Base-by-base conservation (phyloP, 2,329 filamentous ascomycete species). In the Diaporthe ampelina region DNA sequence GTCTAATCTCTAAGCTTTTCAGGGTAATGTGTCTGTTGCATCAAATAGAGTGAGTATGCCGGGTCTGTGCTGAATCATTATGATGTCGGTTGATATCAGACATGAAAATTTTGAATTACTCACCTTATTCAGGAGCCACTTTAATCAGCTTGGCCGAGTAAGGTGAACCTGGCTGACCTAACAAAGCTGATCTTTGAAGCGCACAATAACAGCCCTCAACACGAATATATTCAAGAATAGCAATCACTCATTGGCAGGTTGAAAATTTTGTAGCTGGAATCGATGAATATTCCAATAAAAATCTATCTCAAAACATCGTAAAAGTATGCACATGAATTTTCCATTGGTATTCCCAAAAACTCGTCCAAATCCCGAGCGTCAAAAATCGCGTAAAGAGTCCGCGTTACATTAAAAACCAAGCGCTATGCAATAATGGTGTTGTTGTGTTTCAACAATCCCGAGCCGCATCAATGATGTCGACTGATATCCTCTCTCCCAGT, bases 371-470 rank as follows among this genome's bases (percentile, higher is more conserved):
- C 48, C 63, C 63, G 63, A 68, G 63, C 45, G n/a, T 65, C 29
- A 52, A 43, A 65, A 67, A 52, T 40, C 63, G 63, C 63, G 63
- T 54, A 68, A 68, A 6, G 63, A 68, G 63, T 54, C 63, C 63
- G 63, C 63, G 63, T 68, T 68, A 68, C 48, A 54, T 68, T 68
- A 54, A 68, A 68, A 68, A 54, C 29, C 63, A 68, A 68, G 8
- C 63, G 63, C 63, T 68, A 68, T 68, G 63, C 63, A 68, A n/a
- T 52, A 24, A 26, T 54, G 26, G 37, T 61, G 4, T 61, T 8
- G 21, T 61, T 43, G 29, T 32, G 29, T 24, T 24, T 10, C 11
- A 59, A 40, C n/a, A 43, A 24, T 10, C 32, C 21, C 9, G 11
- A 37, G 56, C 56, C 56, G 56, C 43, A 45, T 45, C 7, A 10